A percentile compares a stretch with the other conserved stretches of the same genome.
Conservation (phyloP, 331 rosid genomes). For the Malus hybrid region DNA sequence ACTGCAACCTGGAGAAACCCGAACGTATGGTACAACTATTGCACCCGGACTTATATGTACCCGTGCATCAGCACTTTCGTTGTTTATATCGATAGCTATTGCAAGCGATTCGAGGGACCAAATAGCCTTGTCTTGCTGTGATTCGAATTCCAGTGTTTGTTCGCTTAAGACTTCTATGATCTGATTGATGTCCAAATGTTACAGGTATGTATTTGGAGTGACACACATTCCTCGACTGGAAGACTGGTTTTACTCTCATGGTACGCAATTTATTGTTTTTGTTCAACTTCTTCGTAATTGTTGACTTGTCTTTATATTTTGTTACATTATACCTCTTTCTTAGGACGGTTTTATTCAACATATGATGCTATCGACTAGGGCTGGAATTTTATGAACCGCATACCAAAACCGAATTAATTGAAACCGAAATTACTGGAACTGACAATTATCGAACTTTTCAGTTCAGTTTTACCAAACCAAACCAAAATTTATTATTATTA, state of each 20-base stretch:
- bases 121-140: not conserved
- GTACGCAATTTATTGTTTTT: constrained; percentile 24
- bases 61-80: constrained; percentile 81
- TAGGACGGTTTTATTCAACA: not conserved
- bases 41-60: constrained; percentile 88
- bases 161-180: not conserved
- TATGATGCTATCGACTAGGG: not conserved
- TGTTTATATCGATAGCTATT: not conserved
- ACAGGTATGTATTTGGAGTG: constrained; percentile 82
- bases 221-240: constrained; percentile 82
- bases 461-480: too few relatives aligned
- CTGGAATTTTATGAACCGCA: too few relatives aligned
- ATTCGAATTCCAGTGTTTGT: not conserved
- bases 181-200: not conserved
- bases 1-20: constrained; percentile 74
- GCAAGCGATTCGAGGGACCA: not conserved
- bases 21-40: constrained; percentile 87
- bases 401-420: too few relatives aligned
- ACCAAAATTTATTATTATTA: too few relatives aligned
- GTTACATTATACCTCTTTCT: not conserved
- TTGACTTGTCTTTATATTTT: not conserved
- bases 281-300: not conserved
- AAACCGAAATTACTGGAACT: too few relatives aligned
- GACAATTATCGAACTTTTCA: too few relatives aligned
- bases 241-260: constrained; percentile 85